Conservation (phyloP, 2,329 filamentous ascomycete species). For the Fusarium algeriense region DNA sequence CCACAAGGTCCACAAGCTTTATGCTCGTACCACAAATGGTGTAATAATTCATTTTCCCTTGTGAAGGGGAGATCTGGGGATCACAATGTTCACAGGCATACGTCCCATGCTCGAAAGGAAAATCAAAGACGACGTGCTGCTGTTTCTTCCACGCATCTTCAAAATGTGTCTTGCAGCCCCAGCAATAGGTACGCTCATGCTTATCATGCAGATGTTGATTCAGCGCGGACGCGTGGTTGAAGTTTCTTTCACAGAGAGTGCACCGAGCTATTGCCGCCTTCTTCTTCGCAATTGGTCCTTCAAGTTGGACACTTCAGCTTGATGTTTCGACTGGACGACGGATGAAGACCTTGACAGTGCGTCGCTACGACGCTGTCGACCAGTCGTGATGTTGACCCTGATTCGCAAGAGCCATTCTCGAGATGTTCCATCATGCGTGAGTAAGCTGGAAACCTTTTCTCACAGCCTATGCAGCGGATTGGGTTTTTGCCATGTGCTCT, state of each 20-base stretch:
- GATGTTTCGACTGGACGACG: not conserved
- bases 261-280: accelerated
- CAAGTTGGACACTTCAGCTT: not conserved
- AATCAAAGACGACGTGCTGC: not conserved
- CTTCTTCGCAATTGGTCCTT: not conserved
- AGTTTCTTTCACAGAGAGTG: not conserved
- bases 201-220: not conserved
- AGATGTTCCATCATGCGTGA: not conserved
- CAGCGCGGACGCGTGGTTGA: accelerated
- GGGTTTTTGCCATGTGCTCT: not conserved
- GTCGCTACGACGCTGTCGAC: accelerated
- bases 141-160: not conserved
- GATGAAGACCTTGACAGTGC: not conserved
- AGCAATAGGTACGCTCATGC: not conserved
- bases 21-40: not conserved
- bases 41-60: not conserved
- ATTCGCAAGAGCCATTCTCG: not conserved
- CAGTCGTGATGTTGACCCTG: accelerated
- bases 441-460: accelerated
- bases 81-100: not conserved
- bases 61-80: not conserved
- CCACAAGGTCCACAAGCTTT: not conserved
- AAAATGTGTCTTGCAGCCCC: not conserved
- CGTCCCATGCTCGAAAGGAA: not conserved
- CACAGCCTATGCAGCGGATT: not conserved